Conservation (phyloP, 2,329 filamentous ascomycete species). For the Alternaria ventricosa region DNA sequence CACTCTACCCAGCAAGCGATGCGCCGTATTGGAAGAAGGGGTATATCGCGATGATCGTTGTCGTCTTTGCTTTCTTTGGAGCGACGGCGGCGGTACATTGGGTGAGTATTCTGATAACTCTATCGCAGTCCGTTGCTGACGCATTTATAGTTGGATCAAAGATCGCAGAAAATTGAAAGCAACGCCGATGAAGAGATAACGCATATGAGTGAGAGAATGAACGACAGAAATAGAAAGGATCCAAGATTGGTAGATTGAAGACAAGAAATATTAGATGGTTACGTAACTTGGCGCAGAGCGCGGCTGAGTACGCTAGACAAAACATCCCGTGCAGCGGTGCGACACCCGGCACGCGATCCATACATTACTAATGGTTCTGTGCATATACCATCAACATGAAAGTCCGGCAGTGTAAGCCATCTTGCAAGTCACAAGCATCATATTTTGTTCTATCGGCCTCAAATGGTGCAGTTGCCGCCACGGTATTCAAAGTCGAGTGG, state of each 20-base stretch:
- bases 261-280: background rate
- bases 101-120: constrained; percentile 10
- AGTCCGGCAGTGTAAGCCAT: too few relatives aligned
- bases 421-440: too few relatives aligned
- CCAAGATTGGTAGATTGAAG: background rate
- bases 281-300: background rate
- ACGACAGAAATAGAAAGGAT: background rate
- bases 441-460: too few relatives aligned
- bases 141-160: constrained; percentile 9
- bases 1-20: constrained; percentile 52
- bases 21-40: constrained; percentile 54
- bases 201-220: background rate
- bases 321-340: background rate
- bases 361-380: too few relatives aligned
- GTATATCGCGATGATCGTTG: constrained; percentile 46
- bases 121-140: too few relatives aligned
- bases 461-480: background rate
- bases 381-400: too few relatives aligned
- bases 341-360: too few relatives aligned
- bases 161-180: background rate
- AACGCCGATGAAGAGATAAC: background rate
- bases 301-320: background rate
- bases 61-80: constrained; percentile 36
- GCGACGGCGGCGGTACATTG: constrained; percentile 30
- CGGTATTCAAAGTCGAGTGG: background rate